Conservation (phyloP, 805 yeast genomes). For the Sungouiozyma ichnusensis region DNA sequence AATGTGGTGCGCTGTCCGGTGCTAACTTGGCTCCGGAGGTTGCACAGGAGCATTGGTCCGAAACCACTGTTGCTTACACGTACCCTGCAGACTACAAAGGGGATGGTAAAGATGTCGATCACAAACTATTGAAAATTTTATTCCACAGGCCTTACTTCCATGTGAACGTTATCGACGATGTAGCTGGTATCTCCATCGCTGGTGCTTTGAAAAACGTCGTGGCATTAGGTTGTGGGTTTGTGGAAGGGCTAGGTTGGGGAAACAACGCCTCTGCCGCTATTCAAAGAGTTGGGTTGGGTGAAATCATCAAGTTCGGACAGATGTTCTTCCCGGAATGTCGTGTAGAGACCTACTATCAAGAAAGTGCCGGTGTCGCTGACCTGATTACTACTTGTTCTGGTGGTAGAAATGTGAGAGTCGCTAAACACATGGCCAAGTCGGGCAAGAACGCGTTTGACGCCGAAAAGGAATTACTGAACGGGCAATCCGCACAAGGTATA, state of each 20-base stretch:
- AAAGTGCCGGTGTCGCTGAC: slow-evolving; percentile 96
- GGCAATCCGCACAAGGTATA: slow-evolving; percentile 94
- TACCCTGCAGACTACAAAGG: slow-evolving; percentile 48
- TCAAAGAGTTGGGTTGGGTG: slow-evolving; percentile 89
- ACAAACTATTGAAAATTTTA: slow-evolving; percentile 55
- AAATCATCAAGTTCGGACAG: slow-evolving; percentile 76
- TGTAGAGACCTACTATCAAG: slow-evolving; percentile 77
- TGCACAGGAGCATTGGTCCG: slow-evolving; percentile 91
- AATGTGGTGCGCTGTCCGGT: slow-evolving; percentile 93
- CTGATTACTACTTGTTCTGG: slow-evolving; percentile 94
- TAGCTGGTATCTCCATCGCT: slow-evolving; percentile 89
- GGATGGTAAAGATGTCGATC: slow-evolving; percentile 46
- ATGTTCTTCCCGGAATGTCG: slow-evolving; percentile 65
- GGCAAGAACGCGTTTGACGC: slow-evolving; percentile 68
- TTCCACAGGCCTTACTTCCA: slow-evolving; percentile 98
- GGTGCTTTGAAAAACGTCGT: slow-evolving; percentile 95
- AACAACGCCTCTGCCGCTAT: slow-evolving; percentile 96
- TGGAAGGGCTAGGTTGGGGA: slow-evolving; percentile 97
- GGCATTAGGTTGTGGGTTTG: slow-evolving; percentile 93
- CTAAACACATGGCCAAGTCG: slow-evolving; percentile 71
- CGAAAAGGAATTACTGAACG: slow-evolving; percentile 77
- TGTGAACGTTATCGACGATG: slow-evolving; percentile 82
- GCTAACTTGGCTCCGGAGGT: slow-evolving; percentile 97
- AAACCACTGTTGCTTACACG: slow-evolving; percentile 88
- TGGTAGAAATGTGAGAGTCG: slow-evolving; percentile 91